Evolutionary conservation across 129 eudicot species (phyloP), one percentile per base, ranked within the genome.

Genomic region (Escallonia rubra): DNA sequence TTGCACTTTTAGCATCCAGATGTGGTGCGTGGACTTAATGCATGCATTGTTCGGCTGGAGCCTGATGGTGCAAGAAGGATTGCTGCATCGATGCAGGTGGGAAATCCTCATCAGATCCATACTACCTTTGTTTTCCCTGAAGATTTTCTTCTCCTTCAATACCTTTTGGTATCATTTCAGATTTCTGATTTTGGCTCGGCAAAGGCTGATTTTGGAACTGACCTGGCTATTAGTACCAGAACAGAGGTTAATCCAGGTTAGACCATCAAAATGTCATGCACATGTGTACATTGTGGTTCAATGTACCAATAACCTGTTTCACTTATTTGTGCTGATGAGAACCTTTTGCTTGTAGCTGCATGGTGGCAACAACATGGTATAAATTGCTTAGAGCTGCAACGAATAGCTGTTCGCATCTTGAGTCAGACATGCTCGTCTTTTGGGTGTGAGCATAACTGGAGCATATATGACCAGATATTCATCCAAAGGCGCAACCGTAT

Each of bases 321-420:
- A 43, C 13, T 59, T 9, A 6, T 42, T 59, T 43, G 53, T 62
- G 11, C 67, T 81, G 69, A 79, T 10, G 42, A 43, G 59, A 58
- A 60, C 56, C 47, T 49, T 47, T 14, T 78, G 51, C 65, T 60
- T 81, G 49, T 74, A 91, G 97, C 94, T 81, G 97, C 93, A 63
- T 91, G 97, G 97, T 91, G 97, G 97, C 97, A 91, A 81, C 97
- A 91, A 66, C 97, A 91, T 77, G 97, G 97, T 60, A 88, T 91
- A 72, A 85, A 88, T 79, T 91, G 97, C 75, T 77, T 91, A 64
- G 97, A 91, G 78, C 83, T 91, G 74, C 97, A 88, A 64, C 76
- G 79, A 59, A 85, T 91, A 50, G 96, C 96, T 59, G 96, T 91
- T 45, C 93, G 97, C 45, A 91, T 91, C 76, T 72, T 91, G 80